These are phyloP conservation scores for Lasiosphaeriaceae sp. DNA, from an alignment of 495 filamentous ascomycete genomes.

Conservation along the genomic window DNA sequence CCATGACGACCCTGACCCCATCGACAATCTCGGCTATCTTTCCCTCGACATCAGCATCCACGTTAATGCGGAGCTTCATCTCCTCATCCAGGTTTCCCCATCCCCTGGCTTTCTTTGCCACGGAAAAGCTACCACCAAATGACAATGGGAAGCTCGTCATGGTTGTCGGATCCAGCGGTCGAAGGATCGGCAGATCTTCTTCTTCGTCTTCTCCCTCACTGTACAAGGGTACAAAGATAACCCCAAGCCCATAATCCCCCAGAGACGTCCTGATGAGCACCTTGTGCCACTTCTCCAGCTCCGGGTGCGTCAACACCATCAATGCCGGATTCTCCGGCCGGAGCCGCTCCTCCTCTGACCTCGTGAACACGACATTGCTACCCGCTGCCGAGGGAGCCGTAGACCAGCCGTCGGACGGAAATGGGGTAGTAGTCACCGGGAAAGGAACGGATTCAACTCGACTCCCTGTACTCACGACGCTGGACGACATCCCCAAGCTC, in stretches of 20 bases:
- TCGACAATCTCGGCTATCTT: constrained; percentile 15
- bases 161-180: constrained; percentile 17
- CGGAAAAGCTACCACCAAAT: background rate
- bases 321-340: constrained; percentile 13
- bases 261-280: constrained; percentile 7
- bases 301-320: constrained; percentile 22
- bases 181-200: constrained; percentile 17
- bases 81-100: constrained; percentile 8
- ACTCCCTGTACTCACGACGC: too few relatives aligned
- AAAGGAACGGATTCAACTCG: too few relatives aligned
- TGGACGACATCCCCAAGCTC: background rate
- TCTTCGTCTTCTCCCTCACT: constrained; percentile 7
- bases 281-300: constrained; percentile 19
- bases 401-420: background rate
- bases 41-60: constrained; percentile 10
- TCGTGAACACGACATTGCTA: constrained; percentile 12
- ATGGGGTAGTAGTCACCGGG: too few relatives aligned
- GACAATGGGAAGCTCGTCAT: constrained; percentile 17
- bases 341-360: constrained; percentile 9
- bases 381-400: background rate
- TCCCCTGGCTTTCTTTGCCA: background rate
- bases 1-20: constrained; percentile 9
- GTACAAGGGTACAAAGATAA: constrained; percentile 21
- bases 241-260: constrained; percentile 15
- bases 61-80: constrained; percentile 13